Evolutionary conservation across 2,329 filamentous ascomycete genomes (phyloP), one percentile per base, ranked within the genome.

Genomic region (Pezicula radicicola): DNA sequence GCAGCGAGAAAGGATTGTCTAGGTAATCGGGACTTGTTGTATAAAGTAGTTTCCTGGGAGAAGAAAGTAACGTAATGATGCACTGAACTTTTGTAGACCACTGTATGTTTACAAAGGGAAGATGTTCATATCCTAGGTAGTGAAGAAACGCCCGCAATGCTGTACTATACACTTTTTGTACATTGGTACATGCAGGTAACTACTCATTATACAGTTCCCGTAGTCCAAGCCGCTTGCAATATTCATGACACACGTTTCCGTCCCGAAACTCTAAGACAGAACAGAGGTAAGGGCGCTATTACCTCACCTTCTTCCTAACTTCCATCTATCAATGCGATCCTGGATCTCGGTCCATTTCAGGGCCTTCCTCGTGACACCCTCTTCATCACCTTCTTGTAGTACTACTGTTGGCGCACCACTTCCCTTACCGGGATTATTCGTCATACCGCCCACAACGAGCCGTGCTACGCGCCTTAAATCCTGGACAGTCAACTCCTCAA

Each of bases 321-420:
- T 86, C 90, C 92, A 97, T 66, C 81, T 79, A 42, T 85, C 82
- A 62, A 97, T 94, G 50, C 87, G 79, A 52, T 91, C 85, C 74
- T 97, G 91, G 41, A 97, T 93, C 70, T 95, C 88, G 48, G 88
- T 87, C 92, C 94, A 97, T 25, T 78, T 78, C 68, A 95, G 82
- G 30, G 84, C 75, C 60, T 82, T 87, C 58, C 83, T 78, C 63
- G 77, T 84, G 27, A 87, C 77, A 0, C 86, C 86, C 50, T 63
- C 57, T 60, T 88, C 79, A 66, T 92, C 84, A 21, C 91, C 91
- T 74, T 97, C 93, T 75, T 97, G 93, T 63, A 99, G 67, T 42
- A 99, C 93, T 21, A 99, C 91, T 0, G 94, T 99, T 4, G 94
- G 94, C 18, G 90, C 87, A 13, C 94, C 94, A 56, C 85, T 94